Evolutionary conservation across 1,284 basidiomycete genomes (phyloP).

Genomic region (Malassezia slooffiae): DNA sequence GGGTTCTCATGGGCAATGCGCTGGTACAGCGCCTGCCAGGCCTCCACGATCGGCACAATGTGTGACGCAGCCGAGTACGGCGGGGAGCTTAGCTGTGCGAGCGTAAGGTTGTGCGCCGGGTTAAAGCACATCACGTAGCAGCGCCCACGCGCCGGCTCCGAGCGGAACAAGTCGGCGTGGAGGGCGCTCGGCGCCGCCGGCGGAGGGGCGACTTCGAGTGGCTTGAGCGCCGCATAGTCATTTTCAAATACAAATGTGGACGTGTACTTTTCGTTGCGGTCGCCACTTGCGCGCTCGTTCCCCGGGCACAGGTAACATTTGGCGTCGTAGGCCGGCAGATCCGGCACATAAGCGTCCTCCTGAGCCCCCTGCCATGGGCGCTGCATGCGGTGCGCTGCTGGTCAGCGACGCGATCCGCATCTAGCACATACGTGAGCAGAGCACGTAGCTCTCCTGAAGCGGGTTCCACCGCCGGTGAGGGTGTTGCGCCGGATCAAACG

Average conservation of each 20-base stretch:
- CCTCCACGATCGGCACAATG: conserved; percentile 60
- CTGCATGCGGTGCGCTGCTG: conserved; percentile 38
- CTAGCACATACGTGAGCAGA: conserved; percentile 34
- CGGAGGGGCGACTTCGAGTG: conserved; percentile 41
- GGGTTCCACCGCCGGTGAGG: conserved; percentile 44
- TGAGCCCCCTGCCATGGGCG: conserved; percentile 46
- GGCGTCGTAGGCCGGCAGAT: conserved; percentile 59
- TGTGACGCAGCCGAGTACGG: conserved; percentile 49
- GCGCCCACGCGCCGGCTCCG: conserved; percentile 64
- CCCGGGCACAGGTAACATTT: conserved; percentile 84
- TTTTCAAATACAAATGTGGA: conserved; percentile 66
- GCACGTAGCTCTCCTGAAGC: conserved; percentile 30
- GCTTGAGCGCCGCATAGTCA: conserved; percentile 72
- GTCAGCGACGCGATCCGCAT: neutral
- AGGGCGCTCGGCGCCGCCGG: neutral
- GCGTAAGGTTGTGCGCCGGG: conserved; percentile 78
- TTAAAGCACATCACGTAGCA: conserved; percentile 88
- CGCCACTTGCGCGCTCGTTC: conserved; percentile 67
- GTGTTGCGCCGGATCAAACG: conserved; percentile 36
- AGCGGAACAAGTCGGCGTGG: conserved; percentile 52
- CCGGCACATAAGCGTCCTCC: conserved; percentile 20
- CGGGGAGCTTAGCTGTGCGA: conserved; percentile 58
- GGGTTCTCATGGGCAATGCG: conserved; percentile 36
- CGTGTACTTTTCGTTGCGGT: conserved; percentile 60
- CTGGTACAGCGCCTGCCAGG: conserved; percentile 54